phyloP scores from a whole-genome alignment of 1,284 basidiomycete species.

The Gymnopus androsaceus region DNA sequence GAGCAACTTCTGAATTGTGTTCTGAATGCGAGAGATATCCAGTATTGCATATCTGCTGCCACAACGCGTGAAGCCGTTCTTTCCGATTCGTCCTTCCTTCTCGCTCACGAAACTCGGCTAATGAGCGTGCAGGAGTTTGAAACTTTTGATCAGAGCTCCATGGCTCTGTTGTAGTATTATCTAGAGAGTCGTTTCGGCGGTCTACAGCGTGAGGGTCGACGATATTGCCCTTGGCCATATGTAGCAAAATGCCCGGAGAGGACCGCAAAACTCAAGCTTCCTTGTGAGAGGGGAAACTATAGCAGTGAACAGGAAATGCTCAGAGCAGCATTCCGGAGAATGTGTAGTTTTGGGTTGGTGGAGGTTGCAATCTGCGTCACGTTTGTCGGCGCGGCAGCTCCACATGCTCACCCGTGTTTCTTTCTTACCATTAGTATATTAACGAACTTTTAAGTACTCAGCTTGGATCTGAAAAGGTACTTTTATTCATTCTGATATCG shows the following conservation, averaged over 20 bases:
- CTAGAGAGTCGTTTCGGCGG: constrained; percentile 48
- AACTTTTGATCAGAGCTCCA: constrained; percentile 53
- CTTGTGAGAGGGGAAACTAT: not conserved
- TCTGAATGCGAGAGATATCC: constrained; percentile 25
- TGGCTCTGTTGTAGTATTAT: constrained; percentile 59
- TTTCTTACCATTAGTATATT: too few species aligned
- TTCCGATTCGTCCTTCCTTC: constrained; percentile 67
- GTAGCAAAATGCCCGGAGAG: not conserved
- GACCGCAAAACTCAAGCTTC: not conserved
- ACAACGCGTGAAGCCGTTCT: constrained; percentile 57
- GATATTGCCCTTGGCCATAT: constrained; percentile 12
- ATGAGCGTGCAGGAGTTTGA: constrained; percentile 17
- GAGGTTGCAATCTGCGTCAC: not conserved
- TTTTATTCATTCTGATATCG: too few species aligned
- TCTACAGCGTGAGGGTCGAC: constrained; percentile 26
- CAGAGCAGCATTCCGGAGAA: not conserved
- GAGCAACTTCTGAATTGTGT: constrained; percentile 27
- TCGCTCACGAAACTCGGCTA: constrained; percentile 55
- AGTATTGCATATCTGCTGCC: constrained; percentile 54
- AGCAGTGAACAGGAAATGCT: not conserved
- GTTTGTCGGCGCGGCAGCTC: not conserved
- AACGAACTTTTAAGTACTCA: too few species aligned
- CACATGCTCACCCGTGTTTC: too few species aligned
- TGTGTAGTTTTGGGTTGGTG: not conserved
- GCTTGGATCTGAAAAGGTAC: too few species aligned